A percentile compares a stretch with the other conserved stretches of the same genome.
These are phyloP conservation scores for Aristolochia fimbriata DNA, from an alignment of 164 flowering plant species.

Conservation along the genomic window DNA sequence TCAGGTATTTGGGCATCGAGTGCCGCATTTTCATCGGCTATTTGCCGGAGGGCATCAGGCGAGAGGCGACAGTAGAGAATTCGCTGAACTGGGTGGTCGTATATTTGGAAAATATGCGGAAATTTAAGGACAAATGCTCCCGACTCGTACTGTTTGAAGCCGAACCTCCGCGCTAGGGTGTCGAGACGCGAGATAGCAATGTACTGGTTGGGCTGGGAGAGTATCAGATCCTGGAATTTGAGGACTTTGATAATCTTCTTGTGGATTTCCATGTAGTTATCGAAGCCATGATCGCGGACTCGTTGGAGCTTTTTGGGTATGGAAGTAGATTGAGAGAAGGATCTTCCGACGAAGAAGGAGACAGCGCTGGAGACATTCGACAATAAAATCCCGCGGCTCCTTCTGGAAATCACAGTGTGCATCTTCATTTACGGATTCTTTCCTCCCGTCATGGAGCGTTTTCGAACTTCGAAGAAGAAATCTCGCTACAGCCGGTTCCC, in stretches of 20 bases:
- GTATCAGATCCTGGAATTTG: conserved; percentile 66
- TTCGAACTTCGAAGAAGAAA: too few relatives aligned
- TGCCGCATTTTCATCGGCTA: conserved; percentile 57
- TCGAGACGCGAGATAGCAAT: conserved; percentile 61
- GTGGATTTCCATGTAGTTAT: conserved; percentile 90
- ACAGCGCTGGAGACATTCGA: too few relatives aligned
- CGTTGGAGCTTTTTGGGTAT: conserved; percentile 65
- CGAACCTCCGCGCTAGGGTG: conserved; percentile 59
- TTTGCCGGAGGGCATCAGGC: conserved; percentile 50
- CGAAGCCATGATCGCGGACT: conserved; percentile 78
- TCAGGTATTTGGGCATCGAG: conserved; percentile 51
- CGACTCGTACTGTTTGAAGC: conserved; percentile 64
- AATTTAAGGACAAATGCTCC: conserved; percentile 79
- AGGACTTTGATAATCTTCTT: conserved; percentile 65
- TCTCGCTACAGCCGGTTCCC: too few relatives aligned
- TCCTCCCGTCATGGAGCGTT: too few relatives aligned
- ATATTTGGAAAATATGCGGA: conserved; percentile 81
- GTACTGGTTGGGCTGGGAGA: conserved; percentile 44
- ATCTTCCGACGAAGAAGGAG: too few relatives aligned
- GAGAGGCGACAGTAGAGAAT: conserved; percentile 67
- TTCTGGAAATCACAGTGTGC: too few relatives aligned
- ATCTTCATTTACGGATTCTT: too few relatives aligned
- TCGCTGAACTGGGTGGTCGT: conserved; percentile 88
- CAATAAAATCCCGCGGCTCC: too few relatives aligned
- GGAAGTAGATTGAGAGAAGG: conserved; percentile 9